Conservation (phyloP, 257 asterid species). For the Ballota nigra region DNA sequence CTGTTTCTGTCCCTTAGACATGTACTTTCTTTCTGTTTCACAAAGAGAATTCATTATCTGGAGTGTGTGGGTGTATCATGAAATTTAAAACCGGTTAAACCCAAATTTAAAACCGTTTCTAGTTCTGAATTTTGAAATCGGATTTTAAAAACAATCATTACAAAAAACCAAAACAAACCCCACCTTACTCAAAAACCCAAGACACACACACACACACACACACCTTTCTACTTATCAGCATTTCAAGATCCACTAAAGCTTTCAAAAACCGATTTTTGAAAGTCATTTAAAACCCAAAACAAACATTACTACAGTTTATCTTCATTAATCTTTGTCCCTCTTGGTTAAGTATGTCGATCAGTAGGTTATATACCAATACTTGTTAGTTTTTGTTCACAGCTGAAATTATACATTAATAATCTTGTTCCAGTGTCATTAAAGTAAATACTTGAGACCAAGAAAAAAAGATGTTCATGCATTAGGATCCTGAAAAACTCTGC, state of each 20-base stretch:
- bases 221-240: no score
- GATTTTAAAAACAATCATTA: no score
- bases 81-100: no score
- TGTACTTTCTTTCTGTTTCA: neutral
- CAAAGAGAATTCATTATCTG: neutral
- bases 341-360: neutral
- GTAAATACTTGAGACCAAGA: neutral
- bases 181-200: no score
- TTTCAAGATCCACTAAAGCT: no score
- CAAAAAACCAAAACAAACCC: no score
- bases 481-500: slow-evolving; percentile 11
- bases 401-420: neutral
- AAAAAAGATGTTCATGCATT: neutral
- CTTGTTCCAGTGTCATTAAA: neutral
- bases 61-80: neutral
- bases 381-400: neutral
- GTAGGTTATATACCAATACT: neutral
- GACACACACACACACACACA: no score
- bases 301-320: neutral
- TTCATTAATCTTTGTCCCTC: neutral
- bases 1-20: neutral
- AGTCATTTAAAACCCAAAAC: no score
- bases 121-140: no score
- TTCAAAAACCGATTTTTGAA: no score
- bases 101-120: no score